Percentiles rank a stretch among this genome's conserved stretches.
These are phyloP conservation scores for Auricularia cornea DNA, from an alignment of 768 basidiomycete species.

Conservation along the genomic window DNA sequence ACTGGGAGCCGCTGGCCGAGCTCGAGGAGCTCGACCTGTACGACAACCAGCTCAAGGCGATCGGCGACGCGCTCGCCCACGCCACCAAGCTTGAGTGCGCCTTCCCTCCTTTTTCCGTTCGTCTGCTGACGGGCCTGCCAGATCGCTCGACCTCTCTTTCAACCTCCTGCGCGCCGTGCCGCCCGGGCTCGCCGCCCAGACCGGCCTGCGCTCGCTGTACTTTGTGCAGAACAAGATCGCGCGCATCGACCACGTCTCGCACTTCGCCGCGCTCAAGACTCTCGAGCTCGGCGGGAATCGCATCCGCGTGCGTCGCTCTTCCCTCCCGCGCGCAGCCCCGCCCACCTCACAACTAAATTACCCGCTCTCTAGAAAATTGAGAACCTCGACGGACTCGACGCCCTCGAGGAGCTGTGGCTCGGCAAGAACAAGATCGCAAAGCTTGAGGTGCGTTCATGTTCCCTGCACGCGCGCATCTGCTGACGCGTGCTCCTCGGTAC, in stretches of 20 bases:
- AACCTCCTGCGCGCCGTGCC: conserved; percentile 75
- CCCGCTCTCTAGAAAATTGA: conserved; percentile 65
- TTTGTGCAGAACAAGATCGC: conserved; percentile 96
- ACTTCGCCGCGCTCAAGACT: conserved; percentile 55
- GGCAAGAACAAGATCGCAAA: conserved; percentile 95
- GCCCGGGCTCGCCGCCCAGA: conserved; percentile 48
- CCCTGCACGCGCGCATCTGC: no score
- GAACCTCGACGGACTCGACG: conserved; percentile 67
- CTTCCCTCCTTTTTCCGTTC: neutral
- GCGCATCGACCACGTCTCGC: conserved; percentile 57
- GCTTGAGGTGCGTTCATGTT: conserved; percentile 60
- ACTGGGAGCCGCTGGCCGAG: conserved; percentile 54
- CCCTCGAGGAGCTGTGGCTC: conserved; percentile 89
- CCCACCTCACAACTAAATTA: no score
- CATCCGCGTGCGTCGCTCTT: conserved; percentile 56
- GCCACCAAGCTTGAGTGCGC: conserved; percentile 34
- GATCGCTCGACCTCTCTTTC: conserved; percentile 80
- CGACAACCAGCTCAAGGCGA: conserved; percentile 82
- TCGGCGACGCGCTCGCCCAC: conserved; percentile 57
- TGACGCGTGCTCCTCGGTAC: no score
- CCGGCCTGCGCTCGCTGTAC: conserved; percentile 67
- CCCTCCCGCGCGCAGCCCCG: neutral
- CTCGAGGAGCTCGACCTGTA: conserved; percentile 92
- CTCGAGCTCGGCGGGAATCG: conserved; percentile 92
- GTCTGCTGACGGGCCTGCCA: neutral